Base-by-base conservation (phyloP, 192 early-diverging fungal species). In the Dissophora globulifera region DNA sequence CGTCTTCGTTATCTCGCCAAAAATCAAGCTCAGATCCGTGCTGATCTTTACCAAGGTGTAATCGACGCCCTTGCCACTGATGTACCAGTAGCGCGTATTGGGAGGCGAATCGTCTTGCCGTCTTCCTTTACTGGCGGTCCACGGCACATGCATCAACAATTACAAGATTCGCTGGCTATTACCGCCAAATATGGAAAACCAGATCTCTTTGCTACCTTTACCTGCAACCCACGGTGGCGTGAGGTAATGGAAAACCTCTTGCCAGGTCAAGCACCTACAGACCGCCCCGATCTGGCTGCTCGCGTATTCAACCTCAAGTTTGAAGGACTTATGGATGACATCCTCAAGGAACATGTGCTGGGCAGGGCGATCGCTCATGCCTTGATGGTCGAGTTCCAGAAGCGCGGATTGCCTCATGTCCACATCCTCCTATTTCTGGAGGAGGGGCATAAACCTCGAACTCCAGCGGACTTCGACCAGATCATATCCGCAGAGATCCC, bases 361-460 rank as follows among this genome's bases (percentile, higher is more conserved):
- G 69, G 69, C 3, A 57, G 32, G 12, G 56, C 54, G 4, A 30
- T 62, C 6, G 72, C n/a, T 11, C 5, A 29, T 13, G 32, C 57
- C 15, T n/a, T 48, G 53, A 33, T 48, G 1, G 54, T 66, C n/a
- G 72, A 76, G 30, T 76, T 61, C 45, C 62, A 76, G 26, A 76
- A 76, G 30, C 35, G 62, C 2, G 70, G 57, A 33, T 41, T 75
- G 8, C 62, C 62, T 25, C 62, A 76, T 61, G 54, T 42, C 15
- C 63, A 76, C 27, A 66, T 76, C 22, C 58, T 66, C 13, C 33
- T 66, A 2, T 57, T 71, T 12, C 9, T 62, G 0, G 0, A 40
- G 23, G 10, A n/a, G 1, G 22, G 40, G 12, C 30, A 66, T 38
- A 76, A 58, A 16, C 35, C 25, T 13, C 20, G 20, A 16, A 60